Evolutionary conservation across 2,329 filamentous ascomycete species (phyloP).

Genomic region (Balansia obtecta): DNA sequence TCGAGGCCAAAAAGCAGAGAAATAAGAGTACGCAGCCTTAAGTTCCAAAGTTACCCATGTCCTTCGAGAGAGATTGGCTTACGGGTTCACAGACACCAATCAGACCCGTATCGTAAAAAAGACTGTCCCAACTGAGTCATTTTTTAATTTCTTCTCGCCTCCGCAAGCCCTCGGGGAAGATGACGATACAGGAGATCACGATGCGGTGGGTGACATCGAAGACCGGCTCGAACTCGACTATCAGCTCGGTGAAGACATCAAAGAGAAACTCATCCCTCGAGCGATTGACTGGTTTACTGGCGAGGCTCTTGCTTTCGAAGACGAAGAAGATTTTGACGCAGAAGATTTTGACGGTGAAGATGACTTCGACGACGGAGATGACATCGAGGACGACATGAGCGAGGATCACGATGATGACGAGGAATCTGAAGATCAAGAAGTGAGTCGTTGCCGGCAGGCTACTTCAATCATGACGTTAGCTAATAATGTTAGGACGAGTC

Average conservation of each 20-base stretch:
- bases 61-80: not conserved
- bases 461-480: constrained; percentile 7
- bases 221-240: constrained; percentile 97
- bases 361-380: constrained; percentile 56
- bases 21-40: constrained; percentile 76
- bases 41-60: not conserved
- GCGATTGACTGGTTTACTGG: constrained; percentile 99
- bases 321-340: constrained; percentile 71
- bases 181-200: constrained; percentile 56
- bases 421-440: constrained; percentile 69
- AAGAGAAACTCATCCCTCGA: constrained; percentile 97
- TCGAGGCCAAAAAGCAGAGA: constrained; percentile 99
- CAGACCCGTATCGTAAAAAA: constrained; percentile 98
- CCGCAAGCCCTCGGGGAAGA: constrained; percentile 73
- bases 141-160: constrained; percentile 98
- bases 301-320: constrained; percentile 93
- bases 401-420: constrained; percentile 77
- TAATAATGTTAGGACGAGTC: constrained; percentile 50
- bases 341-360: constrained; percentile 54
- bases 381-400: constrained; percentile 77
- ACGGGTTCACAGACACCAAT: constrained; percentile 70
- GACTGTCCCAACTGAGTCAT: constrained; percentile 95
- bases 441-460: constrained; percentile 26
- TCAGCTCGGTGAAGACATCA: constrained; percentile 97
- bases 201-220: constrained; percentile 83